Conservation (phyloP, 495 filamentous ascomycete genomes). For the Antarctomyces pellizariae region DNA sequence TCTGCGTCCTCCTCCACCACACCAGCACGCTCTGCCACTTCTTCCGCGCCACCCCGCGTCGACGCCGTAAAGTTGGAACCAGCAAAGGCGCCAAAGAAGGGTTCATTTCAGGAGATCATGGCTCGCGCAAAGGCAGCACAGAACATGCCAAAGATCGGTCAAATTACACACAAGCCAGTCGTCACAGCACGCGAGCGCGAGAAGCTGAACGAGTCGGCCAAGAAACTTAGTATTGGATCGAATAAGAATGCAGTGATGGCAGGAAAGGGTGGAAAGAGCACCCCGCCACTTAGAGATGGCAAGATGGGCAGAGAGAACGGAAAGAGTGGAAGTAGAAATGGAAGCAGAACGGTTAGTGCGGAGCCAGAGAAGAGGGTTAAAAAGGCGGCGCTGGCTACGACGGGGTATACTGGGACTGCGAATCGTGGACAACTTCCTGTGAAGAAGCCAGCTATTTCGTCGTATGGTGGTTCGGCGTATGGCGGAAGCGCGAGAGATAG, state of each 20-base stretch:
- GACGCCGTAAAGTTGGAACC: constrained; percentile 4
- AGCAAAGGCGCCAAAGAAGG: constrained; percentile 28
- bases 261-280: constrained; percentile 8
- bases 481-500: constrained; percentile 6
- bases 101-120: constrained; percentile 45
- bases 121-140: constrained; percentile 34
- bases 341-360: constrained; percentile 4
- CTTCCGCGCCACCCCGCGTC: constrained; percentile 5
- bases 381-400: constrained; percentile 30
- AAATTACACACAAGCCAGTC: constrained; percentile 29
- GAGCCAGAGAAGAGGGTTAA: constrained; percentile 27
- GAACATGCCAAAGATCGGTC: constrained; percentile 22
- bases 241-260: constrained; percentile 5
- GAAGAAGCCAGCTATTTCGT: not conserved
- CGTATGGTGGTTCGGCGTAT: not conserved
- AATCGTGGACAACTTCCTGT: no score
- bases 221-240: constrained; percentile 7
- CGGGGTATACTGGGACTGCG: constrained; percentile 32
- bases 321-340: constrained; percentile 7
- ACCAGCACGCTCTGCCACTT: constrained; percentile 8
- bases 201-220: constrained; percentile 16
- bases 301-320: constrained; percentile 10
- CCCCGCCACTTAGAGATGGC: constrained; percentile 7
- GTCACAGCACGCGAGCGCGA: constrained; percentile 23
- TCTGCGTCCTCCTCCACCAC: constrained; percentile 3